phyloP scores from a whole-genome alignment of 768 basidiomycete species.

The Termitomyces eurrhizus region DNA sequence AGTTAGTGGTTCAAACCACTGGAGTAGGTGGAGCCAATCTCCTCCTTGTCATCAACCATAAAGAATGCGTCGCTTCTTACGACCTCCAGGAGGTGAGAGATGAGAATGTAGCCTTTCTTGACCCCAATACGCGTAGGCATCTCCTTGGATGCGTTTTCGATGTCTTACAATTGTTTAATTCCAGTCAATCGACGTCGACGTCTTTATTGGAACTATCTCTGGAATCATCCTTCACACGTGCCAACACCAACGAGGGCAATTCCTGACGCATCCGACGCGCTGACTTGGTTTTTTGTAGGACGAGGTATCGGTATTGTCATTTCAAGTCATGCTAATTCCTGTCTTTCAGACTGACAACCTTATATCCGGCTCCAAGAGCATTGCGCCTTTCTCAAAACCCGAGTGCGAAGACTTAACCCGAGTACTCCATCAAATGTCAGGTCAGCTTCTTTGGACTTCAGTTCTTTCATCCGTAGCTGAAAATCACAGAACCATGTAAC shows the following conservation, averaged over 20 bases:
- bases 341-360: constrained; percentile 41
- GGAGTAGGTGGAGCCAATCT: constrained; percentile 21
- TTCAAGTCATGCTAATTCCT: background rate
- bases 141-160: background rate
- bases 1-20: constrained; percentile 29
- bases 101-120: constrained; percentile 21
- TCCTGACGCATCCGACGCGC: constrained; percentile 43
- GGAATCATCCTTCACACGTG: constrained; percentile 44
- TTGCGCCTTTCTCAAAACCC: constrained; percentile 48
- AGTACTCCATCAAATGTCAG: constrained; percentile 32
- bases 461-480: background rate
- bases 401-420: constrained; percentile 49
- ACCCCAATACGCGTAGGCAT: constrained; percentile 24
- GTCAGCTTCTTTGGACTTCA: constrained; percentile 17
- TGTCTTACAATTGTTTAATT: background rate
- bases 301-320: background rate
- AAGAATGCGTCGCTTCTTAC: constrained; percentile 43
- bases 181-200: constrained; percentile 42
- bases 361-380: constrained; percentile 37
- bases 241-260: constrained; percentile 37
- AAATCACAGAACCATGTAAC: constrained; percentile 26
- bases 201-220: constrained; percentile 51
- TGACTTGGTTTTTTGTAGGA: constrained; percentile 47
- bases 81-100: constrained; percentile 27
- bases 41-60: constrained; percentile 43